Evolutionary conservation across 1,284 basidiomycete species (phyloP).

Genomic region (Trichosporon sp.): DNA sequence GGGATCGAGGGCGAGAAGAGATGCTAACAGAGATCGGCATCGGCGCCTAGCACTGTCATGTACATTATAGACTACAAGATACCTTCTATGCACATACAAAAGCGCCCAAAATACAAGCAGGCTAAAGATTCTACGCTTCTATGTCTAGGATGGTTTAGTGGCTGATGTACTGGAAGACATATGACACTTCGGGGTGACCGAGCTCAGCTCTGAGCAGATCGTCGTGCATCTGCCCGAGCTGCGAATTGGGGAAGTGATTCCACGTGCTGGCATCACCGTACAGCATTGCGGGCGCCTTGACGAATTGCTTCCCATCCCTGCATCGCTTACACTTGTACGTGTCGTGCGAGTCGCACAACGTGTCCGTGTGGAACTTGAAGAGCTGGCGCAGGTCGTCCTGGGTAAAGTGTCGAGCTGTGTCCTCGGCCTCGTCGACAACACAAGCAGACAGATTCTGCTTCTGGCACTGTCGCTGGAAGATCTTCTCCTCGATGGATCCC

Average conservation of each 20-base stretch:
- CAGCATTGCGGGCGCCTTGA: constrained; percentile 77
- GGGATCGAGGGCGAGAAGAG: constrained; percentile 52
- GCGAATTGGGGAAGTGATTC: constrained; percentile 91
- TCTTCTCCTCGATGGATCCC: constrained; percentile 98
- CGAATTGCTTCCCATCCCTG: constrained; percentile 73
- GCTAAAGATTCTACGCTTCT: background rate
- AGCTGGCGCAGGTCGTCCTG: constrained; percentile 81
- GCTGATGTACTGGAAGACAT: constrained; percentile 80
- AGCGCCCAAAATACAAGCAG: background rate
- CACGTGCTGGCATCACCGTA: constrained; percentile 99
- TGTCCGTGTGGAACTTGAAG: constrained; percentile 85
- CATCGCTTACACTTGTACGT: constrained; percentile 98
- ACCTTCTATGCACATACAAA: background rate
- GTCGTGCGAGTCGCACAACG: constrained; percentile 89
- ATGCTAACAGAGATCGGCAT: constrained; percentile 63
- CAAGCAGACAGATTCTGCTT: constrained; percentile 96
- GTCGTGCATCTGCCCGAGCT: constrained; percentile 88
- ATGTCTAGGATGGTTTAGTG: constrained; percentile 19
- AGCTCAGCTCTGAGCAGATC: constrained; percentile 89
- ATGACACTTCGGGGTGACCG: constrained; percentile 75
- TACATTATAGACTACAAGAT: background rate
- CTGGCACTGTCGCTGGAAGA: constrained; percentile 86
- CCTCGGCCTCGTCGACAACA: constrained; percentile 95
- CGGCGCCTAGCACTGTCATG: constrained; percentile 46
- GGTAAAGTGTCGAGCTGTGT: constrained; percentile 92